Percentiles rank a stretch among this genome's conserved stretches.
Conservation (phyloP, 257 asterid genomes). For the Nicotiana benthamiana region DNA sequence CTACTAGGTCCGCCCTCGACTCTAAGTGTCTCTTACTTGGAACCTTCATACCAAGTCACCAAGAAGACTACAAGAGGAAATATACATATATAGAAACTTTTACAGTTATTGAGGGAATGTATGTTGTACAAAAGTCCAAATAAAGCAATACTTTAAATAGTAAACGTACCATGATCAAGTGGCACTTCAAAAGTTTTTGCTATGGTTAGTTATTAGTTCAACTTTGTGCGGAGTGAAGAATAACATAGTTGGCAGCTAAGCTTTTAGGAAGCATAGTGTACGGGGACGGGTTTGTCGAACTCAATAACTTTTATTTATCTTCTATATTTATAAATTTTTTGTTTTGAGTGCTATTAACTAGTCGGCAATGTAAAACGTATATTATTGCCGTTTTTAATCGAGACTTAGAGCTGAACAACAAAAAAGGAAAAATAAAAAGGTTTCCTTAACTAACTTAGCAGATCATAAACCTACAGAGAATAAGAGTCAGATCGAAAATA, state of each 20-base stretch:
- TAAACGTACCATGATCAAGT: constrained; percentile 3
- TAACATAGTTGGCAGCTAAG: constrained; percentile 15
- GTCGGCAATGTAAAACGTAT: no score
- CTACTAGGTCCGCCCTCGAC: no score
- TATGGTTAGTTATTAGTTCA: neutral
- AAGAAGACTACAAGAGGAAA: neutral
- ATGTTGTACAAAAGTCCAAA: neutral
- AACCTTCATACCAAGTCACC: neutral
- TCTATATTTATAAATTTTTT: no score
- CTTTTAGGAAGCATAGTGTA: constrained; percentile 16
- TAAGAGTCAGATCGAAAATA: no score
- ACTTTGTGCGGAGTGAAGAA: constrained; percentile 17
- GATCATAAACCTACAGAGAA: no score
- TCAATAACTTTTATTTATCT: no score
- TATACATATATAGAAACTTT: neutral
- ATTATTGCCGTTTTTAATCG: no score
- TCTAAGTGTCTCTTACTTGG: neutral
- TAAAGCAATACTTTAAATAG: neutral
- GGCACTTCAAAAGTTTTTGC: neutral
- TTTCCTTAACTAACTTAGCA: no score
- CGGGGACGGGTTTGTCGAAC: neutral
- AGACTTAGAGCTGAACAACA: no score
- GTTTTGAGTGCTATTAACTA: no score
- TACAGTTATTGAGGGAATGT: neutral
- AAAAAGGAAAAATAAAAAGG: no score